These are phyloP conservation scores for Pisolithus thermaeus DNA, from an alignment of 1,284 basidiomycete species.

Conservation along the genomic window DNA sequence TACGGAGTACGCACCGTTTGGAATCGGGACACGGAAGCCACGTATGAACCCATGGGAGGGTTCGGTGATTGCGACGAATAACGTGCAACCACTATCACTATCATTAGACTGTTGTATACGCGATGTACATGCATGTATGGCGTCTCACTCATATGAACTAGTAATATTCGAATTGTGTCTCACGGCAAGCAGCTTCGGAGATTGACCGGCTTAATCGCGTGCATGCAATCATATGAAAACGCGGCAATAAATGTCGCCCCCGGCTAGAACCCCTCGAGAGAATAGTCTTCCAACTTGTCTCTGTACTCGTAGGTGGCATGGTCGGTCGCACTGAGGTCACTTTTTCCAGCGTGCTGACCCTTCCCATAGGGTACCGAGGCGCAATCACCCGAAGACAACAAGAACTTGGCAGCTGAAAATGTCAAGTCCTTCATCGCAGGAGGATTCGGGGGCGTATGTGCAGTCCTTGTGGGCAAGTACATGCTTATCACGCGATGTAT, in stretches of 20 bases:
- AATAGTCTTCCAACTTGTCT: no score
- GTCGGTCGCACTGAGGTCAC: neutral
- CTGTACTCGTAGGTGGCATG: neutral
- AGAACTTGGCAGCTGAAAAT: slow-evolving; percentile 47
- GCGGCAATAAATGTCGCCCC: neutral
- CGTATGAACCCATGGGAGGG: slow-evolving; percentile 79
- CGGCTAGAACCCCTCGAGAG: no score
- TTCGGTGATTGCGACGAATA: slow-evolving; percentile 59
- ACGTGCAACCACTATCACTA: neutral
- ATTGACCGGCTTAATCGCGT: neutral
- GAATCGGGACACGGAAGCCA: slow-evolving; percentile 70
- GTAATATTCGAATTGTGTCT: neutral
- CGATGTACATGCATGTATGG: neutral
- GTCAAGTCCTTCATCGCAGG: slow-evolving; percentile 86
- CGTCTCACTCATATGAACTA: neutral
- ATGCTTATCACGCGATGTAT: neutral
- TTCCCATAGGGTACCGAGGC: neutral
- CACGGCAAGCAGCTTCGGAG: neutral
- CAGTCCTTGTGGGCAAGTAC: slow-evolving; percentile 80
- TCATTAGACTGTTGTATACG: neutral
- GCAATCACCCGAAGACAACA: slow-evolving; percentile 14
- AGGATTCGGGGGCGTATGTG: slow-evolving; percentile 84
- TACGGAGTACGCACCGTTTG: slow-evolving; percentile 60
- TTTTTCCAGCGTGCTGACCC: neutral
- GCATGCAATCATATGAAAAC: slow-evolving; percentile 1